Base-by-base conservation (phyloP, 2,329 filamentous ascomycete species). In the Alternaria ventricosa region DNA sequence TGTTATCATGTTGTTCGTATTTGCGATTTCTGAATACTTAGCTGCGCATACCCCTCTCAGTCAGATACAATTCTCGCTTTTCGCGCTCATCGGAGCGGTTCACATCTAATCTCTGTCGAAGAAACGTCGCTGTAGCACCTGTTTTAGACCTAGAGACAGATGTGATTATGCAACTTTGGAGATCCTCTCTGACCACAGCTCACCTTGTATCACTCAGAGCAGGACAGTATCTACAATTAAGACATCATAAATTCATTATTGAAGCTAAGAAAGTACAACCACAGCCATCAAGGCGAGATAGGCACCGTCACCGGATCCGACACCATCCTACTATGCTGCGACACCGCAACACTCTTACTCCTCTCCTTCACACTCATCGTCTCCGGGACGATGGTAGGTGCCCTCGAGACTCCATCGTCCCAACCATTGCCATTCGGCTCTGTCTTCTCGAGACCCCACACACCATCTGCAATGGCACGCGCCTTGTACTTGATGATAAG, bases 401-500 rank as follows among this genome's bases (percentile, higher is more conserved):
- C 46, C 7, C 55, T 51, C 13, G 23, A 28, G 8, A 59, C 41
- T 9, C 33, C 56, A 59, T 46, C 54, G 6, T 45, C 53, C 53
- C 43, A 56, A 18, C 22, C 28, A 23, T 4, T 27, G 4, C 13
- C 5, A 28, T 4, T 30, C 44, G n/a, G 18, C 15, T 30, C 28
- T 11, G 18, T 28, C 13, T 36, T 57, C 12, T 57, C 27, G 3
- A 47, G 27, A 5, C 55, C 44, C 44, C 44, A 57, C 9, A 57
- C 22, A 3, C 55, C 44, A 41, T 36, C 55, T 5, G 27, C 55
- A 25, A 57, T 57, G 15, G 15, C 41, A 3, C n/a, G n/a, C 8
- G 27, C 69, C 53, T 71, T 69, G 50, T 64, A 65, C 55, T 75
- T 76, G 18, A 73, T 65, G n/a, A 72, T 47, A 13, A 73, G 9